Conservation (phyloP, 768 basidiomycete species). For the Coprinopsis marcescibilis region DNA sequence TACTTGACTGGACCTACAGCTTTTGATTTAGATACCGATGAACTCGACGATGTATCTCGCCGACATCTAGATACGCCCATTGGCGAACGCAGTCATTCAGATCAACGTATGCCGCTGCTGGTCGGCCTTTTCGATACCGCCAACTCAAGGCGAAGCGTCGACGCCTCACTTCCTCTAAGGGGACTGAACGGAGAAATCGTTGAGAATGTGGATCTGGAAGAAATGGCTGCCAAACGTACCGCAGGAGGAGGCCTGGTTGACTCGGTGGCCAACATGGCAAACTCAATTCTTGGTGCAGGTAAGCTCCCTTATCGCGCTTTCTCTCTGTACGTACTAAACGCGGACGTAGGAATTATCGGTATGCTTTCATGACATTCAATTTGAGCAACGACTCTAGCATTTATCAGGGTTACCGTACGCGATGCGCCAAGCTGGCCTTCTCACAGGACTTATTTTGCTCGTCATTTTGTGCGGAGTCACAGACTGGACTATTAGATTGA, state of each 20-base stretch:
- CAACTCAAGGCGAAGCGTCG: conserved; percentile 48
- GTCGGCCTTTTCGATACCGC: conserved; percentile 72
- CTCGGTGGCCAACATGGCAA: conserved; percentile 91
- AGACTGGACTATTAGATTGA: conserved; percentile 97
- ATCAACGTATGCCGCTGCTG: conserved; percentile 69
- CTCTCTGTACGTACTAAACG: conserved; percentile 10
- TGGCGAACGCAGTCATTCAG: conserved; percentile 32
- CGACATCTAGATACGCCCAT: conserved; percentile 22
- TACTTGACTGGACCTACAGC: conserved; percentile 37
- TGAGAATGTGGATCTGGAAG: conserved; percentile 57
- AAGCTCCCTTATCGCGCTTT: conserved; percentile 21
- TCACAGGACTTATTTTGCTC: conserved; percentile 80
- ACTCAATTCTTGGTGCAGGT: conserved; percentile 93
- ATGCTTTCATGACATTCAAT: conserved; percentile 14
- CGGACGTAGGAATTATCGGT: conserved; percentile 73
- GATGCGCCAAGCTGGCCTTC: conserved; percentile 89
- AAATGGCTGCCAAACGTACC: conserved; percentile 57
- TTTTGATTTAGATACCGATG: conserved; percentile 81
- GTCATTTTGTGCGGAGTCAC: conserved; percentile 77
- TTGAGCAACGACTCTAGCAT: background rate
- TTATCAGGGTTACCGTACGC: conserved; percentile 85
- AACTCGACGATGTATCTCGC: conserved; percentile 52
- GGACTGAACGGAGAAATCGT: conserved; percentile 28
- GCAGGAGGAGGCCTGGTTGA: conserved; percentile 73
- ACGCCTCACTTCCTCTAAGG: conserved; percentile 46